phyloP scores from a whole-genome alignment of 2,329 filamentous ascomycete species.

The Colletotrichum graminicola region DNA sequence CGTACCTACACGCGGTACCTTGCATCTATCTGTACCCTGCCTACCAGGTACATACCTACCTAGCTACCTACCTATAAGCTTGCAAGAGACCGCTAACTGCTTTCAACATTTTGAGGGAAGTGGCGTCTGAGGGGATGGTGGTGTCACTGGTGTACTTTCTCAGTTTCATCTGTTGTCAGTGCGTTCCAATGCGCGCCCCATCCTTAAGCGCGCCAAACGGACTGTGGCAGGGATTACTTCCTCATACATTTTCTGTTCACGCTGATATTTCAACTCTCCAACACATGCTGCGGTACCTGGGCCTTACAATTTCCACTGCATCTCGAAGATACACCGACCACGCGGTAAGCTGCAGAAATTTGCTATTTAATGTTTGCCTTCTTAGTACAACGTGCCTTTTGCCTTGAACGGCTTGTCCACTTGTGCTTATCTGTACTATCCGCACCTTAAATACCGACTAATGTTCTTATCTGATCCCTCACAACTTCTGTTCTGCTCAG shows the following conservation, averaged over 20 bases:
- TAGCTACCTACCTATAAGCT: background rate
- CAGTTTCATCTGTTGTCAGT: background rate
- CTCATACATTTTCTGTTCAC: background rate
- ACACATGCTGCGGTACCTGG: background rate
- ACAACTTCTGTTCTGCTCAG: background rate
- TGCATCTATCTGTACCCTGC: background rate
- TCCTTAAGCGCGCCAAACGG: background rate
- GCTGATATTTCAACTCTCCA: background rate
- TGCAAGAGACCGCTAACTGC: background rate
- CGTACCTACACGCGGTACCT: background rate
- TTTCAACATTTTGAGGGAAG: background rate
- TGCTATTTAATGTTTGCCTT: background rate
- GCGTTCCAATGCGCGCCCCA: background rate
- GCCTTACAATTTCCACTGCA: background rate
- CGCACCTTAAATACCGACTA: background rate
- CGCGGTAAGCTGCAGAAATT: background rate
- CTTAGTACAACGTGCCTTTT: background rate
- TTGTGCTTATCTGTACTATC: background rate
- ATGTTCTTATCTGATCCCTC: background rate
- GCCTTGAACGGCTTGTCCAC: background rate
- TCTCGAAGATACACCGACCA: too few relatives aligned
- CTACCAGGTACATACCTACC: too few relatives aligned
- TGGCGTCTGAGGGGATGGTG: background rate
- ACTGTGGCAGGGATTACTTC: background rate
- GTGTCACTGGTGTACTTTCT: too few relatives aligned